Conservation (phyloP, 257 asterid genomes). For the Jasminum sambac region DNA sequence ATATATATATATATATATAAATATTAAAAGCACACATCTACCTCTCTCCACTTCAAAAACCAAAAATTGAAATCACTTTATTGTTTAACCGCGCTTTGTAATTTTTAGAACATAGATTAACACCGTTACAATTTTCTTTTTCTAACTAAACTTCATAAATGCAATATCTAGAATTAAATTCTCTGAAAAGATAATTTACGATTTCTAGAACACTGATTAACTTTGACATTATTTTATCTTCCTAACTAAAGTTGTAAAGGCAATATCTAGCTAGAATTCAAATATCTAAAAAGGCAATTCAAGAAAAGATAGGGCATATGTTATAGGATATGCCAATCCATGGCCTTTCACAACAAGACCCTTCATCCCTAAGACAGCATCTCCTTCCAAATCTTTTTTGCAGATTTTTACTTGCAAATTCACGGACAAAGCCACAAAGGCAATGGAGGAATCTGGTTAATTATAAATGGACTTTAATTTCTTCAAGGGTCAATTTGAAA, state of each 20-base stretch:
- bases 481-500: background rate
- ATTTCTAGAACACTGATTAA: no score
- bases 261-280: background rate
- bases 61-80: no score
- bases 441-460: slow-evolving; percentile 13
- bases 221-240: no score
- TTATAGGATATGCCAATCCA: background rate
- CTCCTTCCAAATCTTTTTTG: background rate
- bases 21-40: no score
- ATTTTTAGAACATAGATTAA: no score
- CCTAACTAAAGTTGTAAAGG: background rate
- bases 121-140: no score
- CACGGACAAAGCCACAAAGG: background rate
- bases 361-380: background rate
- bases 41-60: no score
- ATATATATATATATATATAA: no score
- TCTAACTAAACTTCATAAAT: no score
- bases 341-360: background rate
- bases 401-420: background rate
- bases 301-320: background rate
- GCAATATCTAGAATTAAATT: no score
- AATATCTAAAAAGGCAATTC: background rate
- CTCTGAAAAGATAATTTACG: no score
- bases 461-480: slow-evolving; percentile 9
- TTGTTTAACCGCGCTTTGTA: no score